These are phyloP conservation scores for Boletus edulis DNA, from an alignment of 768 basidiomycete genomes.

Conservation along the genomic window DNA sequence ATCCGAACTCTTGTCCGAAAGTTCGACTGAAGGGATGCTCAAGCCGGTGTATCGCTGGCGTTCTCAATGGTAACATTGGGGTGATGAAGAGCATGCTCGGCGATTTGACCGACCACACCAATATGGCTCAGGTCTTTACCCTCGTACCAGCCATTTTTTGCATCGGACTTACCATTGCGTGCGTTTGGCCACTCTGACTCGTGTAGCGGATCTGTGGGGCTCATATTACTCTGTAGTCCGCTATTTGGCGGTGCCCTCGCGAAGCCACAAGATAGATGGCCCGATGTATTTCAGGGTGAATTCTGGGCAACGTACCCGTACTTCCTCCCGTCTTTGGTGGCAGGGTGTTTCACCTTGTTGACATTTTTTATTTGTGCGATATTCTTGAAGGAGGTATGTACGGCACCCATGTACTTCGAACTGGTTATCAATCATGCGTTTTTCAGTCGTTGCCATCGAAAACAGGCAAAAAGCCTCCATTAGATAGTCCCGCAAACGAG, in stretches of 20 bases:
- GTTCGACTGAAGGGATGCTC: conserved; percentile 1
- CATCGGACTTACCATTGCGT: neutral
- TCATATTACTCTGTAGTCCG: conserved; percentile 37
- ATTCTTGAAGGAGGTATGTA: conserved; percentile 32
- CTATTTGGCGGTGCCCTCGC: conserved; percentile 57
- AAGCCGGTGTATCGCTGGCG: conserved; percentile 36
- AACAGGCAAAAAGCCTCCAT: neutral
- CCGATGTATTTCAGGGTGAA: conserved; percentile 40
- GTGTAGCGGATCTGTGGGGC: neutral
- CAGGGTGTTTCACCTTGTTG: conserved; percentile 13
- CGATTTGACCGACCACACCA: neutral
- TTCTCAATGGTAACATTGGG: conserved; percentile 40
- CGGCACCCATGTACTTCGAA: neutral
- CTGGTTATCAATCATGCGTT: neutral
- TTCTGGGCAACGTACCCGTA: conserved; percentile 39
- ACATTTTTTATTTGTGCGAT: conserved; percentile 16
- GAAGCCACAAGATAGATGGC: conserved; percentile 55
- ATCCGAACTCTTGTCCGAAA: neutral
- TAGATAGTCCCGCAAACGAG: neutral
- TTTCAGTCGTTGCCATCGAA: conserved; percentile 27
- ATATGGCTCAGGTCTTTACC: neutral
- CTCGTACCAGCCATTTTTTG: neutral
- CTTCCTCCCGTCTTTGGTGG: conserved; percentile 33
- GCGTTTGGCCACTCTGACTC: neutral
- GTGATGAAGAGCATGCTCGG: conserved; percentile 31